Base-by-base conservation (phyloP, 768 basidiomycete species). In the Sporobolomyces pararoseus region DNA sequence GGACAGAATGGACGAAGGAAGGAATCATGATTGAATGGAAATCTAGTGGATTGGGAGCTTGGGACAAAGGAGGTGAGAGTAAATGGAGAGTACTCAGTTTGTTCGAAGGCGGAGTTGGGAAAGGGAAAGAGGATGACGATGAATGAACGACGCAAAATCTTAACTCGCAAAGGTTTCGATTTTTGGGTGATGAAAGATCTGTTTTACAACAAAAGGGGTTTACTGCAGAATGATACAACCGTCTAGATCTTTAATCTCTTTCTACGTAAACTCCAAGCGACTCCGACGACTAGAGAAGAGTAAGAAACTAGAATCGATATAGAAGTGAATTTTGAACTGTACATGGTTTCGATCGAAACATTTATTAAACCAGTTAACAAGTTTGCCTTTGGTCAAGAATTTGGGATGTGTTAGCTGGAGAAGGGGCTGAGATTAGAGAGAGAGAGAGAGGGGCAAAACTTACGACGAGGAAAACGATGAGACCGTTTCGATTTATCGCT, bases 31-130 rank as follows among this genome's bases (percentile, higher is more conserved):
- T 59, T 27, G 58, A 59, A 37, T 57, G 55, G 53, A 54, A 35
- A 35, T 54, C 53, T 31, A 23, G 35, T 13, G 55, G 55, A 23
- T 51, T 12, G 21, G 87, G 89, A 70, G 90, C 90, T 71, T 92
- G 91, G 91, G 91, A 93, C 75, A 83, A 84, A 68, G 91, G 91
- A 7, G 90, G 88, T 71, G 89, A 89, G 75, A 87, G 89, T 2
- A 76, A 83, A 0, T 60, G 58, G 58, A 44, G 58, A 23, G 58
- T 60, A 2, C 32, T 60, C 42, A 60, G 88, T 1, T 35, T 90
- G 32, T 91, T 68, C 37, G 52, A 57, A 49, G 31, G 52, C 23
- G 59, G 35, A 23, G 46, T 35, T 19, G 31, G 4, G 44, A 50
- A 39, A 14, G 67, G 52, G 7, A 44, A 68, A 46, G 58, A 39